These are phyloP conservation scores for Leccinum boreale DNA, from an alignment of 768 basidiomycete genomes.

Conservation along the genomic window DNA sequence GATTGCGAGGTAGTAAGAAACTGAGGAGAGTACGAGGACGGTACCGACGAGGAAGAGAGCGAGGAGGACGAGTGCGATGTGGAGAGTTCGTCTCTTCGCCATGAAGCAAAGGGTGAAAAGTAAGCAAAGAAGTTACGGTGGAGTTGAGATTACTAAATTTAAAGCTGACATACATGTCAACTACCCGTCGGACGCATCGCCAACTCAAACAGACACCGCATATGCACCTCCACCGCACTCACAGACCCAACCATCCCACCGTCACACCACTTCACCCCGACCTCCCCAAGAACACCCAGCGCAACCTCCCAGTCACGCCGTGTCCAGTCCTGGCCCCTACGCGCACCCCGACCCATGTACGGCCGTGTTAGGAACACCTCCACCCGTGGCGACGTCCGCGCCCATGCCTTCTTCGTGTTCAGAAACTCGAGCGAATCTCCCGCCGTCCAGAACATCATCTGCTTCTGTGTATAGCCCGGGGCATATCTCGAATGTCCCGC, in stretches of 20 bases:
- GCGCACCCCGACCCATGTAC: constrained; percentile 46
- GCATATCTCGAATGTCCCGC: constrained; percentile 52
- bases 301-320: constrained; percentile 62
- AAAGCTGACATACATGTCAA: neutral
- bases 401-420: constrained; percentile 34
- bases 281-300: constrained; percentile 41
- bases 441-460: constrained; percentile 49
- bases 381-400: constrained; percentile 42
- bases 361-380: constrained; percentile 52
- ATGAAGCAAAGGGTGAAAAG: constrained; percentile 19
- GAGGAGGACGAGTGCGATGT: constrained; percentile 52
- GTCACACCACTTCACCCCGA: constrained; percentile 55
- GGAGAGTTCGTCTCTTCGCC: constrained; percentile 44
- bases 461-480: constrained; percentile 44
- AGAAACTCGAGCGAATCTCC: constrained; percentile 59
- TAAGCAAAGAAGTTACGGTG: neutral
- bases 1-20: constrained; percentile 87
- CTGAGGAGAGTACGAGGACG: constrained; percentile 84
- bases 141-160: neutral
- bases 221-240: constrained; percentile 44
- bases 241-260: constrained; percentile 54
- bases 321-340: constrained; percentile 75
- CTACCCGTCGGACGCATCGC: constrained; percentile 43
- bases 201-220: constrained; percentile 45
- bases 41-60: constrained; percentile 84